Percentiles rank a stretch among this genome's conserved stretches.
These are phyloP conservation scores for Coemansia sp. DNA, from an alignment of 192 early-diverging fungal species.

Conservation along the genomic window DNA sequence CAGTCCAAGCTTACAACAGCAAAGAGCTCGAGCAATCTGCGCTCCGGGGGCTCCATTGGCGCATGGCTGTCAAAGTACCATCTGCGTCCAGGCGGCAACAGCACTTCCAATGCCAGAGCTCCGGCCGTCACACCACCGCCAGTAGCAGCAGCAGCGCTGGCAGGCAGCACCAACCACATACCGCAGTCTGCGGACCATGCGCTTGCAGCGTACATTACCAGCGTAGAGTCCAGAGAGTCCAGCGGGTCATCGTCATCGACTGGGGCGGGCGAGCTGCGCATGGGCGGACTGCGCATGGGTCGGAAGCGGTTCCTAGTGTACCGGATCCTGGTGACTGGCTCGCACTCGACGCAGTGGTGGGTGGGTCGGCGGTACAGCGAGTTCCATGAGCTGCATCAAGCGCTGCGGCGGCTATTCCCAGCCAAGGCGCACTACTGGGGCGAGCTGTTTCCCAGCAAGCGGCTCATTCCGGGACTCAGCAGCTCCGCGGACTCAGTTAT, in stretches of 20 bases:
- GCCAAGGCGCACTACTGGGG: conserved; percentile 33
- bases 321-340: conserved; percentile 45
- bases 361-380: conserved; percentile 48
- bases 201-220: conserved; percentile 38
- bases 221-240: conserved; percentile 47
- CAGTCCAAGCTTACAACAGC: conserved; percentile 28
- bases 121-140: background rate
- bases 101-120: background rate
- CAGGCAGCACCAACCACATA: conserved; percentile 7
- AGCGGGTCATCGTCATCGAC: background rate
- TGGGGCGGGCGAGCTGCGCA: conserved; percentile 29
- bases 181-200: conserved; percentile 9
- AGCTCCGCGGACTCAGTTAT: conserved; percentile 41
- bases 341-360: conserved; percentile 41
- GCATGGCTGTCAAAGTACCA: conserved; percentile 53
- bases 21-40: conserved; percentile 45
- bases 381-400: conserved; percentile 48
- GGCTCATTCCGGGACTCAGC: conserved; percentile 43
- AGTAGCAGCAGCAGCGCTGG: conserved; percentile 4
- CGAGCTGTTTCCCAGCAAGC: conserved; percentile 48
- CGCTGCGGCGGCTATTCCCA: conserved; percentile 42
- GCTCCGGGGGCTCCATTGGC: conserved; percentile 44
- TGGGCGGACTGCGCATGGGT: conserved; percentile 49
- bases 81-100: conserved; percentile 22
- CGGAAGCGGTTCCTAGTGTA: conserved; percentile 51